Conservation (phyloP, 176 grass and related monocot genomes). For the Avena insularis region DNA sequence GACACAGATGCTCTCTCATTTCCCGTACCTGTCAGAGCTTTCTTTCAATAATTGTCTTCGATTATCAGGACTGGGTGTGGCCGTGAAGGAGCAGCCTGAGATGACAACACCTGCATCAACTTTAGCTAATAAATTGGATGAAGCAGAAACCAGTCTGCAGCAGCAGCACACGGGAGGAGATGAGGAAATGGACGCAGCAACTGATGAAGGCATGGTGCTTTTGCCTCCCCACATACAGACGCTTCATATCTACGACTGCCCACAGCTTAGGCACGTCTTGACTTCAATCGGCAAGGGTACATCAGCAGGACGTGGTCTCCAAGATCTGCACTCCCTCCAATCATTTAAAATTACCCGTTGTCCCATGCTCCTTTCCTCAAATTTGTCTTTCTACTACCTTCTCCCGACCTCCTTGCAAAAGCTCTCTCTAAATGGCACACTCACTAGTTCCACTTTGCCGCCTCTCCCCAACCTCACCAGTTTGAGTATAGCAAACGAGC, state of each 20-base stretch:
- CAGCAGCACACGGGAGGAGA: no score
- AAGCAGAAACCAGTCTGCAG: not conserved
- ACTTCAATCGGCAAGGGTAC: not conserved
- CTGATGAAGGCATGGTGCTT: not conserved
- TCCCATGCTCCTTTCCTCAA: not conserved
- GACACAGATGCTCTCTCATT: not conserved
- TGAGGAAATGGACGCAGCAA: no score
- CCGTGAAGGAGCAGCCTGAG: not conserved
- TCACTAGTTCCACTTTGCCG: not conserved
- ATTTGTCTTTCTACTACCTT: not conserved
- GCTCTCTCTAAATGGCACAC: no score
- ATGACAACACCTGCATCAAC: not conserved
- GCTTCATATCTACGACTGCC: accelerated
- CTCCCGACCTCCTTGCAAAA: no score
- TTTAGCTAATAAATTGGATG: not conserved
- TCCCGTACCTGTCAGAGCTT: not conserved
- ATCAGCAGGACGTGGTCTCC: not conserved
- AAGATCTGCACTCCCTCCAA: not conserved
- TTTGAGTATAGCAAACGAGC: not conserved
- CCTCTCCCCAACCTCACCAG: not conserved
- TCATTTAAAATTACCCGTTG: accelerated
- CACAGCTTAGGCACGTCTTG: not conserved
- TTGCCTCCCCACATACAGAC: not conserved
- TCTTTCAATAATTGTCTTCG: accelerated
- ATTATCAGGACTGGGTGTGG: not conserved